Evolutionary conservation across 2,329 filamentous ascomycete genomes (phyloP).

Genomic region (Beauveria rudraprayagi): DNA sequence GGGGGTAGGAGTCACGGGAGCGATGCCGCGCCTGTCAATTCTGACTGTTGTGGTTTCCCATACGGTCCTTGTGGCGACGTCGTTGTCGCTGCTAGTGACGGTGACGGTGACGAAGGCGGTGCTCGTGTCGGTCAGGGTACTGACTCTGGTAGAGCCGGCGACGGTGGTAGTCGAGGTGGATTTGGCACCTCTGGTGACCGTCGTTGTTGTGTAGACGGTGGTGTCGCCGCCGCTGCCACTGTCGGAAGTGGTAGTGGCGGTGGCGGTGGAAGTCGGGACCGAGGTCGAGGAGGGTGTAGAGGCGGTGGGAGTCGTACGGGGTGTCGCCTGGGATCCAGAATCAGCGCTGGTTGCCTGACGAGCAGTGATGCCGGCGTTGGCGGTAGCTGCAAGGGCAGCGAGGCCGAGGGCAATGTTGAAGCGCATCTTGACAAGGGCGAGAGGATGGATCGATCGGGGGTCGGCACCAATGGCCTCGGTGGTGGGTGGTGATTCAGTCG

Average conservation of each 20-base stretch:
- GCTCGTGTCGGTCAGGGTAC: conserved; percentile 15
- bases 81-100: conserved; percentile 26
- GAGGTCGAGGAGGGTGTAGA: neutral
- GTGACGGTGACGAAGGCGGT: conserved; percentile 29
- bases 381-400: conserved; percentile 16
- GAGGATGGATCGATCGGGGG: neutral
- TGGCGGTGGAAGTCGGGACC: neutral
- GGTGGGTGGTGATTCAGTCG: neutral
- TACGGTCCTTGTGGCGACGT: conserved; percentile 28
- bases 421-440: neutral
- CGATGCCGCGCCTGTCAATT: conserved; percentile 26
- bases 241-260: neutral
- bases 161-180: conserved; percentile 9
- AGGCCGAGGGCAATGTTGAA: conserved; percentile 15
- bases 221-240: conserved; percentile 17
- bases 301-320: neutral
- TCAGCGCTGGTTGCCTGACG: neutral
- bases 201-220: conserved; percentile 23
- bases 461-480: conserved; percentile 5
- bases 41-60: conserved; percentile 27
- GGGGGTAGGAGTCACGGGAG: neutral
- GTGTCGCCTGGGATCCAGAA: neutral
- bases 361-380: conserved; percentile 12
- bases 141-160: conserved; percentile 14
- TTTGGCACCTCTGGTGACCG: conserved; percentile 20